Base-by-base conservation (phyloP, 75 land plant genomes). In the Pseudotsuga menziesii region DNA sequence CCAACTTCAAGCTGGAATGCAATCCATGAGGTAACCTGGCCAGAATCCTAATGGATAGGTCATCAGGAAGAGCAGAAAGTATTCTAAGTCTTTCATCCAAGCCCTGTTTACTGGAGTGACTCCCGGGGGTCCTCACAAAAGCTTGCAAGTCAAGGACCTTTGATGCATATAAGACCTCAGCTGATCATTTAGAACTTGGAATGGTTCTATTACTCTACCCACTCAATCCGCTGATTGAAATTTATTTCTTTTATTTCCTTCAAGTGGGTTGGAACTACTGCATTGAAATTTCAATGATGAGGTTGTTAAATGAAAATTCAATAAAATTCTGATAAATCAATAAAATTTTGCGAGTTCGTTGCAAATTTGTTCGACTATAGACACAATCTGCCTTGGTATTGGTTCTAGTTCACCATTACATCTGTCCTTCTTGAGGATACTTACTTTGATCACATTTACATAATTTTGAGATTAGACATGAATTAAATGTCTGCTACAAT, bases 1-100 rank as follows among this genome's bases (percentile, higher is more conserved):
- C 99, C 74, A 85, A 39, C 52, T 77, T 88, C 74, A 90, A 22
- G 3, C 77, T 77, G 26, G 92, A 77, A 78, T 97, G 88, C 74
- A 69, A 74, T 16, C 89, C 76, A 77, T 92, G 90, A 17, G 95
- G 94, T 57, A 97, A 77, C 70, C 98, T 77, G 48, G 99, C 95
- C 56, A 97, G 83, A 48, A 94, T 91, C 71, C 86, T 89, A 6
- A 88, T 64, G 5, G 99, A 83, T 7, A 97, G 63, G 79, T 97
- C 99, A 80, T 97, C 98, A 13, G 99, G 99, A 69, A 97, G 88
- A 60, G 87, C 84, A 2, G 99, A 92, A 67, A 97, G 89, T 66
- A 97, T 62, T 77, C 92, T 82, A 39, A 81, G 81, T 4, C 67
- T 76, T n/a, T n/a, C 63, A 26, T 74, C 72, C 36, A 9, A 36